Base-by-base conservation (phyloP, 768 basidiomycete genomes). In the Amylocystis lapponica region DNA sequence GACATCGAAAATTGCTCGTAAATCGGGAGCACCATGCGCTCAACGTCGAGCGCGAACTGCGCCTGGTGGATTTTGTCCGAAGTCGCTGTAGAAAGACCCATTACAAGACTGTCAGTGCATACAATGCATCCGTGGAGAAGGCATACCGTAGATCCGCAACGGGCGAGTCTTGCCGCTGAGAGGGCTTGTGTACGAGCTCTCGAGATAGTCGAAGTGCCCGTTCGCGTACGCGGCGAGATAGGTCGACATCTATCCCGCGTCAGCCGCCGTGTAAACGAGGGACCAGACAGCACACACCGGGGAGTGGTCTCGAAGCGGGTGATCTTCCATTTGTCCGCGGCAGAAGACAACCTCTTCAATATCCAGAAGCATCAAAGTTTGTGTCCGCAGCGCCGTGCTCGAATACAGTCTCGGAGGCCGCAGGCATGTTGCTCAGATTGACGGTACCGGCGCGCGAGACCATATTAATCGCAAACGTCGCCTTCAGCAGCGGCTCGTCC, bases 1-100 rank as follows among this genome's bases (percentile, higher is more conserved):
- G 50, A 97, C 82, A 51, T 94, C 83, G 58, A 97, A 97, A 43
- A 95, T 59, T 84, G 71, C 65, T 98, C 94, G 62, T 94, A 97
- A n/a, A 92, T 60, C 13, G 93, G 92, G 12, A 96, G 66, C 9
- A 88, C 86, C 23, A 71, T 72, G 5, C 74, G 76, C 63, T 87
- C 95, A 52, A 95, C 81, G 52, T 94, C 90, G 31, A 98, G 79
- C 12, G 87, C 86, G 55, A 91, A 91, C 51, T 84, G 75, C 5
- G 85, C 84, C 58, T 92, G 91, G 51, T 81, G 72, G 53, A 96
- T 88, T 49, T 81, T 67, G 56, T 96, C 85, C 46, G 79, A 67
- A 6, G 91, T 95, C 7, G 85, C 86, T 89, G 50, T 26, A 45
- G n/a, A n/a, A n/a, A n/a, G 20, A 54, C 44, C 32, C 33, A 31